Conservation (phyloP, 2,329 filamentous ascomycete species). For the Aspergillus neotritici region DNA sequence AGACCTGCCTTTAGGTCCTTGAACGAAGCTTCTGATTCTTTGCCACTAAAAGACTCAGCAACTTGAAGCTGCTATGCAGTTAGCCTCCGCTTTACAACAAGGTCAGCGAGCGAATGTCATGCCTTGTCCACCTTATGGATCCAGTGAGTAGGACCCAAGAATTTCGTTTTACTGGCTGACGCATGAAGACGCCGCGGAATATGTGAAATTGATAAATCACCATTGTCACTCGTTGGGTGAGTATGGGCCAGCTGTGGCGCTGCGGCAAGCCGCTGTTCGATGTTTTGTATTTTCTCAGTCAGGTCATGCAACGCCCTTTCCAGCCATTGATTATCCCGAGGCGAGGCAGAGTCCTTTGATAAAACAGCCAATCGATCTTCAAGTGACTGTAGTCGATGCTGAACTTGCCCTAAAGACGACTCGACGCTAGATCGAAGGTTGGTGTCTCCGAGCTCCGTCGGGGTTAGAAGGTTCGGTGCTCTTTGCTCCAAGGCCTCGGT, state of each 20-base stretch:
- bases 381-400: slow-evolving; percentile 5
- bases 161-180: slow-evolving; percentile 9
- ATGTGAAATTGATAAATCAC: neutral
- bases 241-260: neutral
- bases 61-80: slow-evolving; percentile 8
- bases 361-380: neutral
- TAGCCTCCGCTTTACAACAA: neutral
- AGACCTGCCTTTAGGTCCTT: slow-evolving; percentile 10
- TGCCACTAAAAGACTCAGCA: slow-evolving; percentile 1
- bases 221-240: neutral
- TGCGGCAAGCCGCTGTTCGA: slow-evolving; percentile 7
- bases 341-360: no score
- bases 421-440: neutral
- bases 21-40: slow-evolving; percentile 8
- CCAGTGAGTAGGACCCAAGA: slow-evolving; percentile 13
- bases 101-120: neutral
- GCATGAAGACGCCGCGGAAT: slow-evolving; percentile 7
- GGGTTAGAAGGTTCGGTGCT: neutral
- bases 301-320: slow-evolving; percentile 5
- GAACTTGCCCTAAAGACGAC: slow-evolving; percentile 1
- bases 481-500: neutral
- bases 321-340: neutral
- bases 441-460: neutral
- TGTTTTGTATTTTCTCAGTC: slow-evolving; percentile 1
- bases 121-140: slow-evolving; percentile 11